Percentiles rank a stretch among this genome's conserved stretches.
Evolutionary conservation across 306 rosid species (phyloP).

Genomic region (Potentilla sterilis): DNA sequence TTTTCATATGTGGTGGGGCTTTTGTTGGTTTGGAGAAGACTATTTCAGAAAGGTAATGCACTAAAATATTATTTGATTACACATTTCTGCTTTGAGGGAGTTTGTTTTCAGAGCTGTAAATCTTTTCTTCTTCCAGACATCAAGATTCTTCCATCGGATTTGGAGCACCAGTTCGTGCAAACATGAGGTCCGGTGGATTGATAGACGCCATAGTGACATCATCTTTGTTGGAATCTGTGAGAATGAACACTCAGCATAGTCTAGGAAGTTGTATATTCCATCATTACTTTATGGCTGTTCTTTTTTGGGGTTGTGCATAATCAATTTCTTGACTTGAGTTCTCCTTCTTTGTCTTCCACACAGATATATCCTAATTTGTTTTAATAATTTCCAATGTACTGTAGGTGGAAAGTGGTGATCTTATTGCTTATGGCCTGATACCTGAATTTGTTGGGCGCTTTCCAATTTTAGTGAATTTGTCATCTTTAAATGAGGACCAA

Average conservation of each 20-base stretch:
- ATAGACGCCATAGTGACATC: conserved; percentile 52
- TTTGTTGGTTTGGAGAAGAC: conserved; percentile 72
- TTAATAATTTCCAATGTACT: conserved; percentile 23
- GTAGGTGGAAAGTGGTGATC: conserved; percentile 71
- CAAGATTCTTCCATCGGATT: conserved; percentile 83
- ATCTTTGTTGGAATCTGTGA: conserved; percentile 64
- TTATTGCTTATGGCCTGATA: conserved; percentile 64
- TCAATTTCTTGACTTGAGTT: conserved; percentile 17
- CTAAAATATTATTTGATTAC: conserved; percentile 1
- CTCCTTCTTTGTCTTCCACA: background rate
- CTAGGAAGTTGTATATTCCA: conserved; percentile 10
- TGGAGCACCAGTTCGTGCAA: conserved; percentile 69
- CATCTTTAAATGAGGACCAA: conserved; percentile 67
- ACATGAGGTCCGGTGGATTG: conserved; percentile 46
- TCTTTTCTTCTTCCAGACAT: conserved; percentile 34
- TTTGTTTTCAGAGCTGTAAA: background rate
- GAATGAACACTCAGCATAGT: conserved; percentile 28
- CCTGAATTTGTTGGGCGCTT: conserved; percentile 77
- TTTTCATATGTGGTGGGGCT: conserved; percentile 76
- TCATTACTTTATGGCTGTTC: background rate
- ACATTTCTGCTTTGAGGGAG: background rate
- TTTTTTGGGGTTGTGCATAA: background rate
- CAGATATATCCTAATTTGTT: conserved; percentile 3
- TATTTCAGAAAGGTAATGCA: conserved; percentile 59
- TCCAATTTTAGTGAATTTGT: conserved; percentile 61